These are phyloP conservation scores for Pyrrhoderma lamaoense DNA, from an alignment of 1,284 basidiomycete species.

Conservation along the genomic window DNA sequence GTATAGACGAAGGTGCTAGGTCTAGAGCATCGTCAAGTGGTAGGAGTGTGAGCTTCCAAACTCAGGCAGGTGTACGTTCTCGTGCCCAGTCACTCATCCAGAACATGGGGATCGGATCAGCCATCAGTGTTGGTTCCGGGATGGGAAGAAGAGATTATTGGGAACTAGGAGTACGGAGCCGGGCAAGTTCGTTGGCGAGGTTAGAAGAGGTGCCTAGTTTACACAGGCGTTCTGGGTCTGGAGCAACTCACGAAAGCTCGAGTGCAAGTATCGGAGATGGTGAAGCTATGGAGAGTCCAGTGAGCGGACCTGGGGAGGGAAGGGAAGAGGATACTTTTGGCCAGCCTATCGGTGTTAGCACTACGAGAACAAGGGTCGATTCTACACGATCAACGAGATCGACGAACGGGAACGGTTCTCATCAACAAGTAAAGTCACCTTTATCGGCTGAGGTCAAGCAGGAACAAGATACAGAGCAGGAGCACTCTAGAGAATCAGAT, in stretches of 20 bases:
- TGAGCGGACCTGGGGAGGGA: background rate
- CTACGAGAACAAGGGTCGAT: conserved; percentile 5
- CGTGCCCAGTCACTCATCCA: conserved; percentile 17
- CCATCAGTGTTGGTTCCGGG: background rate
- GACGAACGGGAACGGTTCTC: background rate
- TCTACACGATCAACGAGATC: background rate
- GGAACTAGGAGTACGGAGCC: conserved; percentile 6
- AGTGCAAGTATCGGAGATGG: background rate
- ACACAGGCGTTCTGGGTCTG: conserved; percentile 5
- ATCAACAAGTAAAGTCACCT: background rate
- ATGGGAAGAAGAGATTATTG: too few relatives aligned
- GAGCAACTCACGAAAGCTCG: background rate
- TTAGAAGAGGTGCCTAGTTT: conserved; percentile 6
- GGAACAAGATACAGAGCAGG: background rate
- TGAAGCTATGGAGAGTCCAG: background rate
- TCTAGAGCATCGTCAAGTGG: background rate
- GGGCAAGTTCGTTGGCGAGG: conserved; percentile 9
- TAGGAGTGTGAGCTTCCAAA: background rate
- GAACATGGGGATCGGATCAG: conserved; percentile 8
- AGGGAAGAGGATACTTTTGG: conserved; percentile 15
- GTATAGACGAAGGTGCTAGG: background rate
- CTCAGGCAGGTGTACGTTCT: conserved; percentile 5
- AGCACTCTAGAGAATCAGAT: background rate
- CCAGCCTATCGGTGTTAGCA: conserved; percentile 9
- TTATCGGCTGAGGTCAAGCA: background rate